A percentile compares a stretch with the other conserved stretches of the same genome.
Conservation (phyloP, 2,329 filamentous ascomycete genomes). For the Scortechinia acanthostroma region DNA sequence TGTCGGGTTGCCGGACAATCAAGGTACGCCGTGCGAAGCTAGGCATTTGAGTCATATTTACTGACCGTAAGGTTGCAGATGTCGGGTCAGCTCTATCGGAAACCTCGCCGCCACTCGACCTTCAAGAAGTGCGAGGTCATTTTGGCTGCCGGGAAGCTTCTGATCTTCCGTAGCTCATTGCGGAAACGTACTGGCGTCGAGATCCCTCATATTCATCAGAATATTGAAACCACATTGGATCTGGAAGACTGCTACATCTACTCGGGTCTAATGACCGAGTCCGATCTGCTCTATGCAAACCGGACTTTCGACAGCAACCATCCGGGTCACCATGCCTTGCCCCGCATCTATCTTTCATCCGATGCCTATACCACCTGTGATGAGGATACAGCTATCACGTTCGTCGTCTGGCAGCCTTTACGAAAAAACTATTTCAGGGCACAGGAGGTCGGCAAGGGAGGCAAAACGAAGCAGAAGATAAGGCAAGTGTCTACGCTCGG, state of each 20-base stretch:
- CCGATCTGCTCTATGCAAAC: slow-evolving; percentile 55
- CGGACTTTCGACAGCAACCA: slow-evolving; percentile 56
- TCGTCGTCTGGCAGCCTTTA: slow-evolving; percentile 58
- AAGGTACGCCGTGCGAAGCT: slow-evolving; percentile 20
- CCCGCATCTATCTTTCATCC: slow-evolving; percentile 44
- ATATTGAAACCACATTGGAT: slow-evolving; percentile 48
- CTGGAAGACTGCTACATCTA: slow-evolving; percentile 61
- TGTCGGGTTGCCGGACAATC: slow-evolving; percentile 53
- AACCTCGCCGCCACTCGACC: slow-evolving; percentile 51
- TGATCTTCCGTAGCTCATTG: slow-evolving; percentile 54
- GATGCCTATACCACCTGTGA: slow-evolving; percentile 55
- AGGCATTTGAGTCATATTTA: too few species aligned
- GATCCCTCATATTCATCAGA: slow-evolving; percentile 52
- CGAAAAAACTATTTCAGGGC: slow-evolving; percentile 45
- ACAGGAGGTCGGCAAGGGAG: slow-evolving; percentile 23
- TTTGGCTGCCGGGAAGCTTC: slow-evolving; percentile 47
- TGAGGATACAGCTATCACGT: slow-evolving; percentile 59
- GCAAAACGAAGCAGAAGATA: slow-evolving; percentile 33
- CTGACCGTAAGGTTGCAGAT: slow-evolving; percentile 23
- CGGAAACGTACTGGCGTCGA: slow-evolving; percentile 44
- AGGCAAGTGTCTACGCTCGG: slow-evolving; percentile 54
- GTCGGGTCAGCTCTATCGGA: slow-evolving; percentile 55
- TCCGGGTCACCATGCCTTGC: slow-evolving; percentile 49
- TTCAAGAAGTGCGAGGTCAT: slow-evolving; percentile 55
- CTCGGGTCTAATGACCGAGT: slow-evolving; percentile 52